Percentiles rank a stretch among this genome's conserved stretches.
phyloP scores from a whole-genome alignment of 1,284 basidiomycete genomes.

The Microstroma glucosiphilum region DNA sequence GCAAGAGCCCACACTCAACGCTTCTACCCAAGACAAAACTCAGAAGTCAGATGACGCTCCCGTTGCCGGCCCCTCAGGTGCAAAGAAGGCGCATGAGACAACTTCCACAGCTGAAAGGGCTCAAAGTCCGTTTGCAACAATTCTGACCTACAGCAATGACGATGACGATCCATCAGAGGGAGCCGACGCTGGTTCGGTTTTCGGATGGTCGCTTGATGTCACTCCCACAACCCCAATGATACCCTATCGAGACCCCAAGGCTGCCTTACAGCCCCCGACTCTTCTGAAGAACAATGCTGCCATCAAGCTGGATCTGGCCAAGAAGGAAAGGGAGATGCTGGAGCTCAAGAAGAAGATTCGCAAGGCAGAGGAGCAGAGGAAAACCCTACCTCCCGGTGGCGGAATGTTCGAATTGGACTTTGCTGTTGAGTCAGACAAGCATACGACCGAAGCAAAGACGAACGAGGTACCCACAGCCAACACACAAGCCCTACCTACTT shows the following conservation, averaged over 20 bases:
- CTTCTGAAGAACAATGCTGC: not conserved
- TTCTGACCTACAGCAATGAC: no score
- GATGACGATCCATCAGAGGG: no score
- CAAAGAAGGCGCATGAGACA: no score
- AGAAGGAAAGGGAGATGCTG: not conserved
- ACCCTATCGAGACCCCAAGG: not conserved
- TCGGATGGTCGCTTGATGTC: not conserved
- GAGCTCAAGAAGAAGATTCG: not conserved
- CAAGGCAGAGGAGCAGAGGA: not conserved
- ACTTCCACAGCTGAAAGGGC: no score
- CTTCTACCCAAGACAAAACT: not conserved
- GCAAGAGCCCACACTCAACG: not conserved
- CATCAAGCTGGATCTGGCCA: not conserved
- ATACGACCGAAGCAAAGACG: not conserved
- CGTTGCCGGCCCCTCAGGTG: no score
- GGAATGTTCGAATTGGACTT: slow-evolving; percentile 3
- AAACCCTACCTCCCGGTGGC: not conserved
- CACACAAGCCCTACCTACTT: not conserved
- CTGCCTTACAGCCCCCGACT: no score
- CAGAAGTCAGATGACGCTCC: no score
- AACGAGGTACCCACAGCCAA: not conserved
- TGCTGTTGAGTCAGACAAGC: no score
- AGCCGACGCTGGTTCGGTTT: not conserved
- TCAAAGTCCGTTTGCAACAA: no score
- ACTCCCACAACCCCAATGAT: not conserved